phyloP scores from a whole-genome alignment of 768 basidiomycete genomes.

The Hydnum rufescens region DNA sequence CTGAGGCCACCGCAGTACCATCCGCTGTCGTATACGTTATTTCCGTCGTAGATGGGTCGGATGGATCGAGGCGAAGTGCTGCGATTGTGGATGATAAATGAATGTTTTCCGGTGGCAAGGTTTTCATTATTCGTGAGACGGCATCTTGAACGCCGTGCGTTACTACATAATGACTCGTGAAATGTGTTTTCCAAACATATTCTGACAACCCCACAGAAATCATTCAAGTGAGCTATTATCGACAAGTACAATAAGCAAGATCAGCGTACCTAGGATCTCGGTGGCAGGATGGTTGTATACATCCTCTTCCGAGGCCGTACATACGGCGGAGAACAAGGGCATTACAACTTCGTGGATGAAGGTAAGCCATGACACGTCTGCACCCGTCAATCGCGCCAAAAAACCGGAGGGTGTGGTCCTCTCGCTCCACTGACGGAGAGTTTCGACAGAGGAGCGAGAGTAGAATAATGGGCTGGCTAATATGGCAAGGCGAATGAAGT shows the following conservation, averaged over 20 bases:
- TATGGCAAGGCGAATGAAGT: slow-evolving; percentile 27
- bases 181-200: slow-evolving; percentile 49
- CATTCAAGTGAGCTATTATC: not conserved
- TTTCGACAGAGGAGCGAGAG: slow-evolving; percentile 17
- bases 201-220: slow-evolving; percentile 27
- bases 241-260: not conserved
- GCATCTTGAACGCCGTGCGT: slow-evolving; percentile 38
- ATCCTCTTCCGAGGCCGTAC: slow-evolving; percentile 39
- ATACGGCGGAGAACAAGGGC: slow-evolving; percentile 54
- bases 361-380: slow-evolving; percentile 31
- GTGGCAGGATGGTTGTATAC: slow-evolving; percentile 39
- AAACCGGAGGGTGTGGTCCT: slow-evolving; percentile 23
- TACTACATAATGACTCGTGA: slow-evolving; percentile 50
- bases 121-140: slow-evolving; percentile 28
- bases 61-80: slow-evolving; percentile 23
- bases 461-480: slow-evolving; percentile 27
- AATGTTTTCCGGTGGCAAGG: slow-evolving; percentile 25
- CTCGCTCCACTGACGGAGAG: slow-evolving; percentile 31
- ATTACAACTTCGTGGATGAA: slow-evolving; percentile 37
- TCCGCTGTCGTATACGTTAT: slow-evolving; percentile 13
- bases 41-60: slow-evolving; percentile 19
- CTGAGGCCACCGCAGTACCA: slow-evolving; percentile 10
- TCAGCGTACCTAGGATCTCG: slow-evolving; percentile 39
- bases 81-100: slow-evolving; percentile 36
- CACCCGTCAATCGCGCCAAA: slow-evolving; percentile 24